phyloP scores from a whole-genome alignment of 208 protist genomes.

The Leishmania tarentolae region DNA sequence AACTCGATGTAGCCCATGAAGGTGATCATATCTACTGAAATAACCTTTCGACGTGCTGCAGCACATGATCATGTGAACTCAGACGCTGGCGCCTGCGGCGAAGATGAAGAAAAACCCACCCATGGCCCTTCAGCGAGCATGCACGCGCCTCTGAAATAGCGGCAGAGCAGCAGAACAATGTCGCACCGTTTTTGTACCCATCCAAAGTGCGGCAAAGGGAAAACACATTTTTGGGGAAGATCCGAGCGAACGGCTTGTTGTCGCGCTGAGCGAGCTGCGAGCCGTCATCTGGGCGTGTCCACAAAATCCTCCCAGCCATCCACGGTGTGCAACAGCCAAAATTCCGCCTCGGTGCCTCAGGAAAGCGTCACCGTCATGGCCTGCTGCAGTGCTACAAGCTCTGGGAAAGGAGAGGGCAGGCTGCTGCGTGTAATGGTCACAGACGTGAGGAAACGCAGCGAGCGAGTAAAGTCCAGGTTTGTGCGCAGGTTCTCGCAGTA shows the following conservation, averaged over 20 bases:
- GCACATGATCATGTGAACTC: neutral
- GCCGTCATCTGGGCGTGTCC: neutral
- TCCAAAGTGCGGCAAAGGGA: neutral
- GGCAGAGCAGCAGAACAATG: neutral
- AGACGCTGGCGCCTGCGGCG: too few species aligned
- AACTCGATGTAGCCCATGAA: neutral
- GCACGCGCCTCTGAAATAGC: neutral
- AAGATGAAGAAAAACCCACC: too few species aligned
- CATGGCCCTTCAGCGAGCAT: too few species aligned
- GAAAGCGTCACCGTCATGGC: constrained; percentile 17
- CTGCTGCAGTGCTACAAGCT: constrained; percentile 9
- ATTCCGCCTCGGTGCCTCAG: neutral
- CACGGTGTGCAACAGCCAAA: too few species aligned
- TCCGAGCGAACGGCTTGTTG: neutral
- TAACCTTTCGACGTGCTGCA: neutral
- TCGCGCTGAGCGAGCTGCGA: neutral
- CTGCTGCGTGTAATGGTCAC: constrained; percentile 31
- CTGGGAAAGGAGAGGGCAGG: neutral
- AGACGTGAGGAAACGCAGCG: constrained; percentile 23
- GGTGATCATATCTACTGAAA: too few species aligned
- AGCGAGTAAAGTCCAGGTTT: constrained; percentile 38
- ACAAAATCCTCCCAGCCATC: neutral
- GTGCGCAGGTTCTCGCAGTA: constrained; percentile 41
- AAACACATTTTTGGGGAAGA: neutral
- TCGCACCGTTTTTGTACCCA: neutral